Percentiles rank a stretch among this genome's conserved stretches.
Evolutionary conservation across 2,329 filamentous ascomycete genomes (phyloP).

Genomic region (Cryphonectria carpinicola): DNA sequence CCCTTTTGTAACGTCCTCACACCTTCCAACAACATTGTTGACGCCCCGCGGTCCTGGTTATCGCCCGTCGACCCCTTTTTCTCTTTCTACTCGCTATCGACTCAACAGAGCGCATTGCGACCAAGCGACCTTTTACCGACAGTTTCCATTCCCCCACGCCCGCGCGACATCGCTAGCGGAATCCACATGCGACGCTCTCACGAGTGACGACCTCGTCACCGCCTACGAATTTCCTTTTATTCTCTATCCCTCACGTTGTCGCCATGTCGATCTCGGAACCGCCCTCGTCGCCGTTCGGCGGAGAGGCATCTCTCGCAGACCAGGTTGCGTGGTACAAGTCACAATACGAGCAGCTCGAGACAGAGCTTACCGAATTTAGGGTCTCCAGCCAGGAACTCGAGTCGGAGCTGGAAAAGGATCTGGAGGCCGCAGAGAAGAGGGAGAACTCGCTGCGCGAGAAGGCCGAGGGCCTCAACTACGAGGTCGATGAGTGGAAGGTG

Average conservation of each 20-base stretch:
- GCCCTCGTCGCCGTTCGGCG: conserved; percentile 65
- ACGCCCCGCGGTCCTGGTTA: conserved; percentile 6
- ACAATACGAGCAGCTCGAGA: conserved; percentile 91
- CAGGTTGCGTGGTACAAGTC: conserved; percentile 92
- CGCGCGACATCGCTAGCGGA: conserved; percentile 8
- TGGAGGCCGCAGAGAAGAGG: conserved; percentile 92
- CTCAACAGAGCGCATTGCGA: conserved; percentile 8
- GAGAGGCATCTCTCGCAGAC: conserved; percentile 65
- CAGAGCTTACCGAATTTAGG: conserved; percentile 91
- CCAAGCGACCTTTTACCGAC: conserved; percentile 7
- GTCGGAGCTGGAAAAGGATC: conserved; percentile 91
- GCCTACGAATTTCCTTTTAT: conserved; percentile 17
- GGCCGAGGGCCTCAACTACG: conserved; percentile 80
- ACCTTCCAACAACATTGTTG: not conserved
- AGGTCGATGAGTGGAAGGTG: conserved; percentile 99
- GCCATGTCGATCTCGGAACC: conserved; percentile 56
- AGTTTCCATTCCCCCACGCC: not conserved
- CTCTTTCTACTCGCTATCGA: conserved; percentile 20
- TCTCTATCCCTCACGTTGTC: conserved; percentile 4
- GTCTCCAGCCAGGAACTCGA: conserved; percentile 93
- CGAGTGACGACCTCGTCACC: conserved; percentile 29
- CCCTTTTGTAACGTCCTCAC: not conserved
- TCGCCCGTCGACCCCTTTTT: conserved; percentile 18
- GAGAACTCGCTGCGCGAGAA: conserved; percentile 86
- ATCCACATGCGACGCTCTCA: conserved; percentile 27